Evolutionary conservation across 495 filamentous ascomycete species (phyloP).

Genomic region (Xylaria venustula): DNA sequence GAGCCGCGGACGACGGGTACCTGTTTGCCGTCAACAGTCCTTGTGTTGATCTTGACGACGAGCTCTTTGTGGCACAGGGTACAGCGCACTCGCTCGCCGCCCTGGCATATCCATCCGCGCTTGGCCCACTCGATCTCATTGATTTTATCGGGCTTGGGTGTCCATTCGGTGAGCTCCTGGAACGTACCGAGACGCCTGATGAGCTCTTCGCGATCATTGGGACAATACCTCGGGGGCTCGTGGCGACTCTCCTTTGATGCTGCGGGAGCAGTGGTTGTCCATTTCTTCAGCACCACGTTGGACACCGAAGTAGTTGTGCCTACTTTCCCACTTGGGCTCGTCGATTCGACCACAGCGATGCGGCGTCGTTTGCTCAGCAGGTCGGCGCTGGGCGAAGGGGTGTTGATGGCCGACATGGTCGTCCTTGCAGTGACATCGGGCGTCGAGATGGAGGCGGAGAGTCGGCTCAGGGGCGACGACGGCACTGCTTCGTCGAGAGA

Average conservation of each 20-base stretch:
- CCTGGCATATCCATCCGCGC: constrained; percentile 84
- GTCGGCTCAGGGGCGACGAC: constrained; percentile 20
- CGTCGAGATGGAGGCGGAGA: constrained; percentile 19
- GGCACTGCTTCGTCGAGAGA: constrained; percentile 16
- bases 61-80: constrained; percentile 79
- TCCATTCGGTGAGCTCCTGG: constrained; percentile 86
- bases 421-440: constrained; percentile 25
- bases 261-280: constrained; percentile 20
- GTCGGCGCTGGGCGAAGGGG: constrained; percentile 26
- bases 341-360: constrained; percentile 29
- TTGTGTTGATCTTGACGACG: constrained; percentile 73
- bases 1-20: constrained; percentile 46
- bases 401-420: constrained; percentile 15
- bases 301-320: constrained; percentile 35
- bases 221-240: constrained; percentile 64
- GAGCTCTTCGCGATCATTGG: constrained; percentile 80
- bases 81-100: constrained; percentile 78
- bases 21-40: constrained; percentile 64
- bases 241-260: constrained; percentile 17
- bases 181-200: constrained; percentile 82
- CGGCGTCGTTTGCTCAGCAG: constrained; percentile 48
- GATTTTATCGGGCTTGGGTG: constrained; percentile 72
- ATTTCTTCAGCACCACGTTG: constrained; percentile 44
- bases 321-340: constrained; percentile 20
- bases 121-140: constrained; percentile 96